phyloP scores from a whole-genome alignment of 495 filamentous ascomycete species.

The Podospora conica region DNA sequence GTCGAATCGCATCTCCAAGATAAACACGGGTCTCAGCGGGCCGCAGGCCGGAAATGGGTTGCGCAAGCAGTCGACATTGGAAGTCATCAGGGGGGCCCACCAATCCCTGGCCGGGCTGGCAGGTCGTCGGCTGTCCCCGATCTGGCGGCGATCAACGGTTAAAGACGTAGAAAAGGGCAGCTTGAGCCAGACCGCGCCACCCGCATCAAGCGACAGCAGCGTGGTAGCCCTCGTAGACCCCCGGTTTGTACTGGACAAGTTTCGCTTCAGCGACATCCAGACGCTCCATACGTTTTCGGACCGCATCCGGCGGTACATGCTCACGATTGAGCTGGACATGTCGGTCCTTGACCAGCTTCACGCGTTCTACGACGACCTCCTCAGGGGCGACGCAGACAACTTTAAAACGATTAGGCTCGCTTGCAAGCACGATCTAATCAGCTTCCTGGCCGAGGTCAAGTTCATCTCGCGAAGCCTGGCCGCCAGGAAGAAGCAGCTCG shows the following conservation, averaged over 20 bases:
- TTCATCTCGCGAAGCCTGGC: constrained; percentile 10
- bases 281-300: constrained; percentile 31
- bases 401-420: constrained; percentile 1
- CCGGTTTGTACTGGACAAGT: constrained; percentile 11
- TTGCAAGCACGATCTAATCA: not conserved
- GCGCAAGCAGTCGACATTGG: not conserved
- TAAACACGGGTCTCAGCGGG: not conserved
- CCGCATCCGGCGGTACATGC: constrained; percentile 27
- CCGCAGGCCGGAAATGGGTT: not conserved
- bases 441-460: constrained; percentile 7
- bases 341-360: constrained; percentile 20
- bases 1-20: not conserved
- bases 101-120: not conserved
- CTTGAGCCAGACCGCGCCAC: not conserved
- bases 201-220: not conserved
- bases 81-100: not conserved
- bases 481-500: constrained; percentile 7
- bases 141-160: too few relatives aligned
- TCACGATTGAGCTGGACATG: constrained; percentile 30
- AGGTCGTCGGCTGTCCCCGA: too few relatives aligned
- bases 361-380: not conserved
- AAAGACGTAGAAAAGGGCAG: constrained; percentile 1
- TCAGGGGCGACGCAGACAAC: not conserved
- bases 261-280: constrained; percentile 33
- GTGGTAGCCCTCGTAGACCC: not conserved